phyloP scores from a whole-genome alignment of 2,329 filamentous ascomycete species.

The Pseudopithomyces maydicus region DNA sequence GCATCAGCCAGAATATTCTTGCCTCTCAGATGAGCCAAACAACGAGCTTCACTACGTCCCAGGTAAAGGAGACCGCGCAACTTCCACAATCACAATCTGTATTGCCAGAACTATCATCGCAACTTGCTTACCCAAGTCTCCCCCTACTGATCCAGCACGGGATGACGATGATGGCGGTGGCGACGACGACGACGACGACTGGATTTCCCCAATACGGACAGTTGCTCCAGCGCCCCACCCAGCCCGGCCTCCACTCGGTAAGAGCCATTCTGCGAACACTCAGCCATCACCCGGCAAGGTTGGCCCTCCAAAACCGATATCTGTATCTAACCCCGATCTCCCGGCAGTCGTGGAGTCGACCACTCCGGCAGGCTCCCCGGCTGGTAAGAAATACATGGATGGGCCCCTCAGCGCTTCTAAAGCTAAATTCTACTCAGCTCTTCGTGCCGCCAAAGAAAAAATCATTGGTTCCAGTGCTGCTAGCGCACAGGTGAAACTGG shows the following conservation, averaged over 20 bases:
- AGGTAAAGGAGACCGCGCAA: constrained; percentile 41
- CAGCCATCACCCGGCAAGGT: constrained; percentile 42
- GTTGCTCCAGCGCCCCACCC: constrained; percentile 31
- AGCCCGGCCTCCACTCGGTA: constrained; percentile 59
- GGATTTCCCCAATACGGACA: constrained; percentile 61
- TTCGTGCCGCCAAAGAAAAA: constrained; percentile 85
- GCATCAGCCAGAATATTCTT: constrained; percentile 45
- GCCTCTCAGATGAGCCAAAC: constrained; percentile 32
- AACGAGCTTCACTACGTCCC: constrained; percentile 39
- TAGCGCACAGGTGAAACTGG: constrained; percentile 63
- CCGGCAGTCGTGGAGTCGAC: constrained; percentile 53
- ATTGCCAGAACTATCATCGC: constrained; percentile 33
- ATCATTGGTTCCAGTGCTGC: constrained; percentile 74
- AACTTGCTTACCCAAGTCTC: constrained; percentile 50
- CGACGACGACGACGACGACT: constrained; percentile 54
- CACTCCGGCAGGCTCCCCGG: constrained; percentile 62
- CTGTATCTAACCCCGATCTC: constrained; percentile 51
- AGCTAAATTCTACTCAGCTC: constrained; percentile 86
- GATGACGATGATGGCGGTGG: constrained; percentile 31
- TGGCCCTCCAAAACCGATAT: constrained; percentile 53
- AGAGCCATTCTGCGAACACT: constrained; percentile 64
- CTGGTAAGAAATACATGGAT: constrained; percentile 62
- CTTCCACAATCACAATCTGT: constrained; percentile 17
- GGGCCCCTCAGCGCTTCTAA: constrained; percentile 91
- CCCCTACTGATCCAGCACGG: constrained; percentile 27